Evolutionary conservation across 257 asterid species (phyloP).

Genomic region (Salvia rosmarinus): DNA sequence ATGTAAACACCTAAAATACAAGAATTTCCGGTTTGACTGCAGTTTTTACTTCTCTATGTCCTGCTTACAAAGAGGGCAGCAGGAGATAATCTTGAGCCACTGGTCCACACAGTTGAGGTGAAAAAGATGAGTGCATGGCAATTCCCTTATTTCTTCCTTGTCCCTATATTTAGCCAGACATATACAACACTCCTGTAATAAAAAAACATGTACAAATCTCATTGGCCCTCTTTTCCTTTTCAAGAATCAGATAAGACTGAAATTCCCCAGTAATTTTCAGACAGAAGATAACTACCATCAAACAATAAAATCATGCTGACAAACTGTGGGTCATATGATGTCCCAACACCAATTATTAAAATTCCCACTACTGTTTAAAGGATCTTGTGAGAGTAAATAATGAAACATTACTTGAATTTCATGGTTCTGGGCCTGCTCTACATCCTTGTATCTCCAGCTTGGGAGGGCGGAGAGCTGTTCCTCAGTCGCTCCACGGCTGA

Average conservation of each 20-base stretch:
- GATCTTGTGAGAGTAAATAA: no score
- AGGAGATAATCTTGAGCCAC: constrained; percentile 86
- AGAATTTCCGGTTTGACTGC: background rate
- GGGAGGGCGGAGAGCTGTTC: constrained; percentile 68
- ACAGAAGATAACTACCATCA: background rate
- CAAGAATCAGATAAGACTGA: constrained; percentile 6
- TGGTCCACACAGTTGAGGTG: constrained; percentile 92
- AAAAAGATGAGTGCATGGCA: constrained; percentile 82
- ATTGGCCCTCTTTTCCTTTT: background rate
- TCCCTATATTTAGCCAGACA: constrained; percentile 82
- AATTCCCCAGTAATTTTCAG: background rate
- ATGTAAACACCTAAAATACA: constrained; percentile 6
- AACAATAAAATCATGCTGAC: constrained; percentile 2
- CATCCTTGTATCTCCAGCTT: constrained; percentile 67
- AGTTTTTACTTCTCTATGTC: constrained; percentile 33
- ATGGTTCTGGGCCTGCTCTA: constrained; percentile 39
- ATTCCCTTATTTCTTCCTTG: constrained; percentile 79
- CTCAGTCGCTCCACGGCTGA: constrained; percentile 78
- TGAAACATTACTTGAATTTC: constrained; percentile 37
- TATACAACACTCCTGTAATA: constrained; percentile 82
- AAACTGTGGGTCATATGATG: no score
- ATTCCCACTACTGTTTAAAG: no score
- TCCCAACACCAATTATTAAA: no score
- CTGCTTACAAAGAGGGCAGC: constrained; percentile 65
- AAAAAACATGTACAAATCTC: background rate